phyloP scores from a whole-genome alignment of 345 rosid genomes.

The Cardamine resedifolia region DNA sequence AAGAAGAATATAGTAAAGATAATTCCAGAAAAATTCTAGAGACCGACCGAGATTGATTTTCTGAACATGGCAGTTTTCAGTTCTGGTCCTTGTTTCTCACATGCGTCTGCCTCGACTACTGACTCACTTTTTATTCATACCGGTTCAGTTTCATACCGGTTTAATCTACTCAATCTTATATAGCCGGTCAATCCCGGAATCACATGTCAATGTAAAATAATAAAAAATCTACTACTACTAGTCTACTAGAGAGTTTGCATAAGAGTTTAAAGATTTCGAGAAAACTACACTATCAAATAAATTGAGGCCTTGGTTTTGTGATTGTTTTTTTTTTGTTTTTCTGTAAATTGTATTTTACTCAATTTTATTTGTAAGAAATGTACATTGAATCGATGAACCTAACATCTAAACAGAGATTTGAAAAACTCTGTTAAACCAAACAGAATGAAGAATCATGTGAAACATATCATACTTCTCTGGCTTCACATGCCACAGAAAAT shows the following conservation, averaged over 20 bases:
- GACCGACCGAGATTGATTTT: slow-evolving; percentile 10
- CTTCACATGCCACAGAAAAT: slow-evolving; percentile 84
- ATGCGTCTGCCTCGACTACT: slow-evolving; percentile 17
- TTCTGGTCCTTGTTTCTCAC: slow-evolving; percentile 31
- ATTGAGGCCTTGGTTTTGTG: background rate
- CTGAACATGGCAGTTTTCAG: slow-evolving; percentile 31
- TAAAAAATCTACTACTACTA: background rate
- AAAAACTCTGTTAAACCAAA: slow-evolving; percentile 83
- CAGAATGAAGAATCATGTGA: slow-evolving; percentile 92
- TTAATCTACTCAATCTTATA: background rate
- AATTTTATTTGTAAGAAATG: background rate
- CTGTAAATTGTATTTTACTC: background rate
- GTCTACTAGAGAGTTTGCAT: background rate
- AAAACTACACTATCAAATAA: background rate
- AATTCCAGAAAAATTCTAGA: slow-evolving; percentile 11
- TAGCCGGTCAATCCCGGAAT: background rate
- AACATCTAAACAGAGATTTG: slow-evolving; percentile 43
- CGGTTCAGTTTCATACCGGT: too few relatives aligned
- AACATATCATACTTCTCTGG: slow-evolving; percentile 84
- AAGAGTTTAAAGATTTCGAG: background rate
- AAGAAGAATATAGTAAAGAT: slow-evolving; percentile 19
- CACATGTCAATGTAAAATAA: background rate
- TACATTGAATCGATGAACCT: slow-evolving; percentile 25
- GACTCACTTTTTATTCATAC: too few relatives aligned
- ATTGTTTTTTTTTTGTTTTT: background rate